Base-by-base conservation (phyloP, 192 early-diverging fungal genomes). In the Mortierella alpina region DNA sequence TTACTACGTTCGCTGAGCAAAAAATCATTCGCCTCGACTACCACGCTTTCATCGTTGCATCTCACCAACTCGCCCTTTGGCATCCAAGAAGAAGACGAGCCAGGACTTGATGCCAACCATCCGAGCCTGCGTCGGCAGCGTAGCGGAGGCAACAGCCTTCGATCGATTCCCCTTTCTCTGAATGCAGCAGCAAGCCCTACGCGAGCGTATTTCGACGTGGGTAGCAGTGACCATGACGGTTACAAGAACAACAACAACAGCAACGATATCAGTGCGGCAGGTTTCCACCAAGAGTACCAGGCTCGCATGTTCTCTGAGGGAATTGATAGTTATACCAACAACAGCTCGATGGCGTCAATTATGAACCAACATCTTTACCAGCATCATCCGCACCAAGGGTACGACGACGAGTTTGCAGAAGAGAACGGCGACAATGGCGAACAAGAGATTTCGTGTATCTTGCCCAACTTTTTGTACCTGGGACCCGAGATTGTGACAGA, bases 401-500 rank as follows among this genome's bases (percentile, higher is more conserved):
- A 71, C 17, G 50, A 67, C 9, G 68, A 70, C 18, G 56, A 58
- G 7, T 13, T 20, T 4, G 44, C 22, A 6, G 77, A 72, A 23
- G 77, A 72, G 13, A 64, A 54, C 18, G 68, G 42, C 6, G 57
- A 72, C 60, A 63, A 79, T 13, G 77, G 77, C 6, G 77, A 80
- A n/a, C 77, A 80, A 46, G 70, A 72, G 39, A 80, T 89, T 14
- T 90, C 91, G 0, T 84, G 80, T 3, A 89, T 94, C 52, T 69
- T 89, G 13, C 84, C 89, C 11, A 84, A 83, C 12, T 90, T 90
- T 67, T 63, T 95, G 17, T 88, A 83, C 48, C 76, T 95, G 22
- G 92, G 92, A 15, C 90, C 90, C 9, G 92, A 93, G 73, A 87
- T 88, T 17, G 70, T 90, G 11, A 91, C 90, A 40, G 54, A 66